These are phyloP conservation scores for Bruguiera sexangula DNA, from an alignment of 345 rosid genomes.

Conservation along the genomic window DNA sequence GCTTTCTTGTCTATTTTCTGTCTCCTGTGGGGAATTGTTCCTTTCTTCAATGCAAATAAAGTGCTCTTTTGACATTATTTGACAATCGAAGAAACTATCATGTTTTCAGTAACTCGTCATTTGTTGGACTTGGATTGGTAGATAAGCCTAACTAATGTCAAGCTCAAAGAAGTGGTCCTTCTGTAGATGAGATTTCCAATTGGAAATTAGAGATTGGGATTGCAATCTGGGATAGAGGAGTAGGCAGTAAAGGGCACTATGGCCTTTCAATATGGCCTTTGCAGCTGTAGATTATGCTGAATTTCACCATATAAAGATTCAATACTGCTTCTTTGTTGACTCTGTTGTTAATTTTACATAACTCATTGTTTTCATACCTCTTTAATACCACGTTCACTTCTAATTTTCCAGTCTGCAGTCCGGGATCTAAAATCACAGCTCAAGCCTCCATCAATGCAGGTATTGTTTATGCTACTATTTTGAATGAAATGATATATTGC, in stretches of 20 bases:
- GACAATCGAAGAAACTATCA: not conserved
- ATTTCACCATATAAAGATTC: not conserved
- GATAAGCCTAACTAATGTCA: too few species aligned
- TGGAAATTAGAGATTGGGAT: not conserved
- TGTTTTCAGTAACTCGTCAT: too few species aligned
- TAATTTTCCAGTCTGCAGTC: conserved; percentile 71
- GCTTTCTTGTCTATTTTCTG: too few species aligned
- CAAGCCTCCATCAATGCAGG: conserved; percentile 99
- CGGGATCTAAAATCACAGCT: conserved; percentile 92
- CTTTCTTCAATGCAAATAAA: not conserved
- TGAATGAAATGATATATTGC: too few species aligned
- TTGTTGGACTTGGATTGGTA: too few species aligned
- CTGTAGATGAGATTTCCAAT: too few species aligned
- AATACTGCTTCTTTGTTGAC: not conserved
- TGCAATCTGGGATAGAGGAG: not conserved
- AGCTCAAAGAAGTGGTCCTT: too few species aligned
- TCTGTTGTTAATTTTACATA: not conserved
- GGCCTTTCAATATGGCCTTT: not conserved
- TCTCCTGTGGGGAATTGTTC: not conserved
- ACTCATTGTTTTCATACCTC: not conserved
- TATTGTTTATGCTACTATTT: conserved; percentile 15
- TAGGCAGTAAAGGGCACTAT: too few species aligned
- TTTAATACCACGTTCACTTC: not conserved
- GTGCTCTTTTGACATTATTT: not conserved
- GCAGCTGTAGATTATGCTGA: not conserved